Conservation (phyloP, 148 eudicot genomes). For the Euryodendron excelsum region DNA sequence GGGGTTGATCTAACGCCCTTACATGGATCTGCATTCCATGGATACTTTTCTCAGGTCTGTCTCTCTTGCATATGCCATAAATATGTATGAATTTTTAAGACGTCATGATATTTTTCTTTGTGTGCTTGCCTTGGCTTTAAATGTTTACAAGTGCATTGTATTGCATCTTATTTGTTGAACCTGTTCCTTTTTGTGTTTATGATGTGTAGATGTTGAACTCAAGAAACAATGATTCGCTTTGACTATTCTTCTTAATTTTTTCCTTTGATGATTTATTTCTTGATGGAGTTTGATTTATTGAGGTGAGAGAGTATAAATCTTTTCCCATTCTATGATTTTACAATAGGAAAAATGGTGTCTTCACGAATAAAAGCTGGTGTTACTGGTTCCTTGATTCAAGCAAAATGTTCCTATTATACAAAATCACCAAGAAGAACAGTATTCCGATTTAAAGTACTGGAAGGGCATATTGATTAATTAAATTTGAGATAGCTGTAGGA, state of each 20-base stretch:
- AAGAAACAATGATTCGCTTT: background rate
- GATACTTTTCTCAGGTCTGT: constrained; percentile 89
- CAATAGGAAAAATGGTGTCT: background rate
- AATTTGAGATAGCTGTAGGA: background rate
- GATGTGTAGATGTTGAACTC: background rate
- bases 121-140: background rate
- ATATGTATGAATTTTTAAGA: background rate
- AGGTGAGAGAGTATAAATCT: background rate
- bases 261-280: background rate
- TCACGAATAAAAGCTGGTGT: background rate
- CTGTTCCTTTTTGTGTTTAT: background rate
- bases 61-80: background rate
- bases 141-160: background rate
- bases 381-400: background rate
- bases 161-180: constrained; percentile 2
- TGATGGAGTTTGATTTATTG: background rate
- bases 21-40: constrained; percentile 79
- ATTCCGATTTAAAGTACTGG: background rate
- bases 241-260: background rate
- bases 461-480: background rate
- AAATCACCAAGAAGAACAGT: background rate
- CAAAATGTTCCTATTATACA: background rate
- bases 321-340: background rate
- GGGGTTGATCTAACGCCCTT: constrained; percentile 95
- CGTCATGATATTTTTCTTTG: background rate